A percentile compares a stretch with the other conserved stretches of the same genome.
These are phyloP conservation scores for Globisporangium splendens DNA, from an alignment of 352 stramenopile genomes.

Conservation along the genomic window DNA sequence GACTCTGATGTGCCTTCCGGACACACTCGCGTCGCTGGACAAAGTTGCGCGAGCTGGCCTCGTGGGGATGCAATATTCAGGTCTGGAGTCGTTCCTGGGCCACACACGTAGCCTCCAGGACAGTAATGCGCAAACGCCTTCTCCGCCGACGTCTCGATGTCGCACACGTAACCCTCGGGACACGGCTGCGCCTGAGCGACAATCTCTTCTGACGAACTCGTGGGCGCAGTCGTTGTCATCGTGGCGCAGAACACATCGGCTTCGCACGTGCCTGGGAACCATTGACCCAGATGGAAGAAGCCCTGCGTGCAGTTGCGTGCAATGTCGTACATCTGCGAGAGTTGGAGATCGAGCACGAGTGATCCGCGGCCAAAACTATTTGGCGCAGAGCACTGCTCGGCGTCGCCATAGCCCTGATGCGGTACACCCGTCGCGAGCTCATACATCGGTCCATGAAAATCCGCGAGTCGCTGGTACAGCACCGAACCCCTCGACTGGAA, in stretches of 20 bases:
- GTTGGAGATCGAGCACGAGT: constrained; percentile 81
- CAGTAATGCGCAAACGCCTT: constrained; percentile 76
- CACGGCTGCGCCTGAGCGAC: constrained; percentile 90
- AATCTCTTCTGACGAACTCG: constrained; percentile 14
- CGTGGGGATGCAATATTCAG: constrained; percentile 81
- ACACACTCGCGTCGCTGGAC: constrained; percentile 89
- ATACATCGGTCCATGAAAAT: constrained; percentile 94
- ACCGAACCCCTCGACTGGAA: constrained; percentile 77
- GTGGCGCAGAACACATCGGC: constrained; percentile 91
- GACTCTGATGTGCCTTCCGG: constrained; percentile 80
- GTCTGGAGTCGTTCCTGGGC: constrained; percentile 93
- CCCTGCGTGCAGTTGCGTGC: constrained; percentile 94
- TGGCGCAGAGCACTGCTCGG: constrained; percentile 56
- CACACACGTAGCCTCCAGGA: constrained; percentile 91
- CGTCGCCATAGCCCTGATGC: constrained; percentile 93
- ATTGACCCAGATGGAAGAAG: constrained; percentile 86
- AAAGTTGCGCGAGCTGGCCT: constrained; percentile 88
- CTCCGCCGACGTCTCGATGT: constrained; percentile 85
- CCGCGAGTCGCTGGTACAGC: constrained; percentile 91
- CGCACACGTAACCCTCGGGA: constrained; percentile 93
- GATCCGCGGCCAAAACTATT: constrained; percentile 88
- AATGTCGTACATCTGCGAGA: constrained; percentile 80
- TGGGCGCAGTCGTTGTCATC: not conserved
- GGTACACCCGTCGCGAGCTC: constrained; percentile 88
- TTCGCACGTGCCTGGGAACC: constrained; percentile 96